Conservation (phyloP, 208 protist species). For the Trypanosoma cruzi region DNA sequence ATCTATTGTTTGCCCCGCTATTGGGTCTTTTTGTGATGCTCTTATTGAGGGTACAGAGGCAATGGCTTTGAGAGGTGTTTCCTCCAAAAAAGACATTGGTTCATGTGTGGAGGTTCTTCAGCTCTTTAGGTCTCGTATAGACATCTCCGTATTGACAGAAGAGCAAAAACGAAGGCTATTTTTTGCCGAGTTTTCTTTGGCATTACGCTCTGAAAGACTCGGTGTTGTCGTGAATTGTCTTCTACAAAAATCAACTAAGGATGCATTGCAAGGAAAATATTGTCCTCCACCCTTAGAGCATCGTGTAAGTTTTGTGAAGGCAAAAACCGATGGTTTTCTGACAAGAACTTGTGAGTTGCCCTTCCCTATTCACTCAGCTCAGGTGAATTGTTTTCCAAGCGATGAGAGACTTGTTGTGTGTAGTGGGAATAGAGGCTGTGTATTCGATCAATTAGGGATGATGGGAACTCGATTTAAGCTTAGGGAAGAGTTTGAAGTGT, state of each 20-base stretch:
- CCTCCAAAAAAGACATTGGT: slow-evolving; percentile 22
- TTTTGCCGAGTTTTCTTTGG: slow-evolving; percentile 51
- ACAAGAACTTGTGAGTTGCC: slow-evolving; percentile 31
- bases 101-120: slow-evolving; percentile 69
- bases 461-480: slow-evolving; percentile 44
- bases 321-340: slow-evolving; percentile 38
- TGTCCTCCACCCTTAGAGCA: slow-evolving; percentile 27
- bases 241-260: slow-evolving; percentile 26
- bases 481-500: slow-evolving; percentile 23
- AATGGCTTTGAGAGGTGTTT: slow-evolving; percentile 27
- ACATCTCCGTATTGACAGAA: slow-evolving; percentile 18
- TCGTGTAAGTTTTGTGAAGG: slow-evolving; percentile 22
- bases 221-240: slow-evolving; percentile 51
- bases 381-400: slow-evolving; percentile 30
- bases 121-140: slow-evolving; percentile 39
- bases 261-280: slow-evolving; percentile 19
- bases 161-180: slow-evolving; percentile 31
- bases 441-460: slow-evolving; percentile 43
- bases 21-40: slow-evolving; percentile 37
- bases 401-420: slow-evolving; percentile 31
- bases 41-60: slow-evolving; percentile 57
- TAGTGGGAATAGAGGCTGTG: slow-evolving; percentile 18
- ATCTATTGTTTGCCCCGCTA: slow-evolving; percentile 24
- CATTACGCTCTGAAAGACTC: slow-evolving; percentile 58
- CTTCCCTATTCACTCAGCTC: slow-evolving; percentile 20